These are phyloP conservation scores for Lactuca sativa DNA, from an alignment of 129 eudicot genomes.

Conservation along the genomic window DNA sequence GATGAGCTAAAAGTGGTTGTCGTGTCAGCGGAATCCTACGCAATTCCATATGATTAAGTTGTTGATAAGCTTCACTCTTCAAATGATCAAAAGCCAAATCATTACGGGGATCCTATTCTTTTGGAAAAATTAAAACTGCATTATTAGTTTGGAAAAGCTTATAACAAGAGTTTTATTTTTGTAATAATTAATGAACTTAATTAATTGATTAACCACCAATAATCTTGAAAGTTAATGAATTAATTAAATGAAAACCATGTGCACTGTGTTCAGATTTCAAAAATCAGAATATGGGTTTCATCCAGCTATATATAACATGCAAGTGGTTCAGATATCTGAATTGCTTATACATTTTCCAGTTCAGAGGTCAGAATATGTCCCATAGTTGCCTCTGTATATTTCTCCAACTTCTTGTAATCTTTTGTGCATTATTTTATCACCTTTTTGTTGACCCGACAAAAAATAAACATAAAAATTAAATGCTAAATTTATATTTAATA, in stretches of 20 bases:
- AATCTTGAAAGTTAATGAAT: neutral
- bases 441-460: neutral
- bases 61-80: constrained; percentile 23
- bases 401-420: neutral
- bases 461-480: no score
- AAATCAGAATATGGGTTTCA: constrained; percentile 18
- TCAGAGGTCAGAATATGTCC: constrained; percentile 32
- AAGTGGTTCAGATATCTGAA: constrained; percentile 29
- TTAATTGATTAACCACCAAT: constrained; percentile 12
- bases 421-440: neutral
- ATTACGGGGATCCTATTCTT: constrained; percentile 31
- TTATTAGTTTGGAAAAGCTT: neutral
- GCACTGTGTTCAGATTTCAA: constrained; percentile 13
- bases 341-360: constrained; percentile 30
- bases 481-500: no score
- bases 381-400: constrained; percentile 13
- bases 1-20: constrained; percentile 38
- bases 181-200: neutral
- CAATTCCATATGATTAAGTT: constrained; percentile 26
- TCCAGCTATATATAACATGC: constrained; percentile 36
- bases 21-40: constrained; percentile 28
- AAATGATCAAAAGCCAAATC: constrained; percentile 23
- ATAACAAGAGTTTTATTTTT: constrained; percentile 2
- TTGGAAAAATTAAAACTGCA: constrained; percentile 21
- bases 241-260: constrained; percentile 27